These are phyloP conservation scores for Luzula sylvatica DNA, from an alignment of 176 grass and related monocot species.

Conservation along the genomic window DNA sequence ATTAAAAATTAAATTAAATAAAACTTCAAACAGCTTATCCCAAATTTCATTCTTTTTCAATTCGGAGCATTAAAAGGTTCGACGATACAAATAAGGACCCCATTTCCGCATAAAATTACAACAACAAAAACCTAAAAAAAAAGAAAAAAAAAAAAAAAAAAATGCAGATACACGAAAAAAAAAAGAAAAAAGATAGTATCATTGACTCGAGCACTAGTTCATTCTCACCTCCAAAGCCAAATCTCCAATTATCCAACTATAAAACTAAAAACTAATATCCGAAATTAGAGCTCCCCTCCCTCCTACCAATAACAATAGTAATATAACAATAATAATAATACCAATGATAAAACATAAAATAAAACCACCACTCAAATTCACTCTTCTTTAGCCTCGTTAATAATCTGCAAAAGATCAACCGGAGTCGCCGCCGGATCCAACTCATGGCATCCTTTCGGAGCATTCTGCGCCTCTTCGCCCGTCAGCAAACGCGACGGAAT, in stretches of 20 bases:
- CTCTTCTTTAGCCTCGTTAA: slow-evolving; percentile 36
- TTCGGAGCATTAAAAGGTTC: too few relatives aligned
- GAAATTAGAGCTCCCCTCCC: slow-evolving; percentile 9
- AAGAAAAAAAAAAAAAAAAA: too few relatives aligned
- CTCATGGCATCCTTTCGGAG: slow-evolving; percentile 62
- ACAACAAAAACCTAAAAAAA: too few relatives aligned
- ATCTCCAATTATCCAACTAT: not conserved
- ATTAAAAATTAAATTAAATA: too few relatives aligned
- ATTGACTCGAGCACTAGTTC: too few relatives aligned
- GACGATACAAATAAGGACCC: too few relatives aligned
- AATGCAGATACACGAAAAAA: too few relatives aligned
- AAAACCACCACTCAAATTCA: not conserved
- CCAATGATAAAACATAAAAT: slow-evolving; percentile 12
- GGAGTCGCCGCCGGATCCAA: slow-evolving; percentile 57
- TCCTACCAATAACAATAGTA: not conserved
- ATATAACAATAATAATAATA: slow-evolving; percentile 19
- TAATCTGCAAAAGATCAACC: slow-evolving; percentile 52
- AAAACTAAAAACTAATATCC: slow-evolving; percentile 11
- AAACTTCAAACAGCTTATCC: too few relatives aligned
- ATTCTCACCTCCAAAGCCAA: not conserved
- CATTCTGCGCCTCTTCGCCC: slow-evolving; percentile 48
- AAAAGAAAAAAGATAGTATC: too few relatives aligned
- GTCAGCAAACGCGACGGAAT: slow-evolving; percentile 58
- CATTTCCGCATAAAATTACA: too few relatives aligned
- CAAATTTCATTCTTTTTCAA: too few relatives aligned